Evolutionary conservation across 371 early-diverging fungal species (phyloP).

Genomic region (Syncephalastrum monosporum): DNA sequence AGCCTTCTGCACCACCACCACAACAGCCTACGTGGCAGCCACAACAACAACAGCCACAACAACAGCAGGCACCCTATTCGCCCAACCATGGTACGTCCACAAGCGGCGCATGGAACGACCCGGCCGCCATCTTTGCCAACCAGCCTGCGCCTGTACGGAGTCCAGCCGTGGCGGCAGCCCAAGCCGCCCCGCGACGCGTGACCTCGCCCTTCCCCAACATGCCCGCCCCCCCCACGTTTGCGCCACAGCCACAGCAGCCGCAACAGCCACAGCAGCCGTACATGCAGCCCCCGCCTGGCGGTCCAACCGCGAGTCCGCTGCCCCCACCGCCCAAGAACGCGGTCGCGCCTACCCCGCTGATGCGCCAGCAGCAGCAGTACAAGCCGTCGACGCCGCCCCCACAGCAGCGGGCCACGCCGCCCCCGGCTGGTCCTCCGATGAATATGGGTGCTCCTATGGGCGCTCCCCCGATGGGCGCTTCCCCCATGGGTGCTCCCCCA

Average conservation of each 20-base stretch:
- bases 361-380: no score
- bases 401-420: no score
- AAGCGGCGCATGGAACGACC: slow-evolving; percentile 61
- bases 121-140: slow-evolving; percentile 37
- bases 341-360: slow-evolving; percentile 22
- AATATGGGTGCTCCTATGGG: no score
- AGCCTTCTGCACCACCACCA: no score
- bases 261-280: slow-evolving; percentile 14
- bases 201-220: slow-evolving; percentile 49
- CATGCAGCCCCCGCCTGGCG: slow-evolving; percentile 13
- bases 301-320: slow-evolving; percentile 15
- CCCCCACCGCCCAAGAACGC: slow-evolving; percentile 46
- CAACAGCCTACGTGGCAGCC: no score
- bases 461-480: no score
- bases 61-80: slow-evolving; percentile 1
- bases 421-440: no score
- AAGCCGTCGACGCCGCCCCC: no score
- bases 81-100: slow-evolving; percentile 11
- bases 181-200: slow-evolving; percentile 30
- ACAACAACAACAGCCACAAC: no score
- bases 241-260: slow-evolving; percentile 19
- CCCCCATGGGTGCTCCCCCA: no score
- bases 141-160: slow-evolving; percentile 21
- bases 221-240: slow-evolving; percentile 37
- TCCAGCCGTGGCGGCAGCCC: slow-evolving; percentile 17